phyloP scores from a whole-genome alignment of 805 yeast genomes.

The Suhomyces faveliae region DNA sequence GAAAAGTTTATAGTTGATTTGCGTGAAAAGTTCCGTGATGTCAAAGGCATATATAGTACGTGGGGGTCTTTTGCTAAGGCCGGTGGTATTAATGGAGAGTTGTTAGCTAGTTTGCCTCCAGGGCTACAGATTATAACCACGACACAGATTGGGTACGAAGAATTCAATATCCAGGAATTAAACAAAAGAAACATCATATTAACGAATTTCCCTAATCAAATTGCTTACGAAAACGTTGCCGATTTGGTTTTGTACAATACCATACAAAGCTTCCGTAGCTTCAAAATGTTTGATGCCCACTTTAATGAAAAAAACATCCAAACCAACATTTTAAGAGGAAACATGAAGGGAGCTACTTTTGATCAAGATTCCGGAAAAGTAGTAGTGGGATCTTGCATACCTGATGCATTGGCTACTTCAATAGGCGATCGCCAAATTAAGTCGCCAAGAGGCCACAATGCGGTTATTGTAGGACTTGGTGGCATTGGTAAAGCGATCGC shows the following conservation, averaged over 20 bases:
- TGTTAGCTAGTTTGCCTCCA: conserved; percentile 18
- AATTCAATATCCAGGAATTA: conserved; percentile 19
- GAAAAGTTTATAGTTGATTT: conserved; percentile 18
- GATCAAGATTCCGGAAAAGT: conserved; percentile 9
- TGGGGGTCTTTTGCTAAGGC: conserved; percentile 22
- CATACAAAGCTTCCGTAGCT: conserved; percentile 25
- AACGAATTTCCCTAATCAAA: conserved; percentile 23
- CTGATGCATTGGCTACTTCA: conserved; percentile 30
- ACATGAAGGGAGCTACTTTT: conserved; percentile 12
- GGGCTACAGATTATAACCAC: conserved; percentile 20
- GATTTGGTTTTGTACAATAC: conserved; percentile 25
- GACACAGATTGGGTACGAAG: conserved; percentile 25
- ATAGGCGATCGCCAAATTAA: conserved; percentile 14
- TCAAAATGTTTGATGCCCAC: conserved; percentile 13
- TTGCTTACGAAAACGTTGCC: conserved; percentile 28
- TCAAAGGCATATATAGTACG: conserved; percentile 24
- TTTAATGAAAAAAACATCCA: conserved; percentile 9
- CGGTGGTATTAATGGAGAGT: conserved; percentile 22
- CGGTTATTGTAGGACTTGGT: conserved; percentile 27
- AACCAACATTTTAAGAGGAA: conserved; percentile 13
- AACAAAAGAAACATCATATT: conserved; percentile 19
- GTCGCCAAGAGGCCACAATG: conserved; percentile 23
- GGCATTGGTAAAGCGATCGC: conserved; percentile 25
- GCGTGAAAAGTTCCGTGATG: conserved; percentile 13
- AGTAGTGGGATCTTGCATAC: background rate